These are phyloP conservation scores for Nitzschia palea DNA, from an alignment of 108 stramenopile genomes.

Conservation along the genomic window DNA sequence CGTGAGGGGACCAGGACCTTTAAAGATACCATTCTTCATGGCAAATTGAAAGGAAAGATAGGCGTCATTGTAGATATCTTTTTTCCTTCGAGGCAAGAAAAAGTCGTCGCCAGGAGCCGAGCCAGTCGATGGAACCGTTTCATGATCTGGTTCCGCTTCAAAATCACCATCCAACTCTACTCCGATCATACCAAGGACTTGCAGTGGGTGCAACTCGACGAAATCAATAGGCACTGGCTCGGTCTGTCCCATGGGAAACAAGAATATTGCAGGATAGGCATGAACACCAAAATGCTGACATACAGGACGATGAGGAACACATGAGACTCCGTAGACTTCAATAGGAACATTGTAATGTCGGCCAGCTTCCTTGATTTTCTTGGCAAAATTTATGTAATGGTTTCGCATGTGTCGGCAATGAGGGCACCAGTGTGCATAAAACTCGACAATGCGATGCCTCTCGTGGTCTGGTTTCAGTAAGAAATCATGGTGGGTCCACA, in stretches of 20 bases:
- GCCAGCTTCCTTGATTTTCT: conserved; percentile 26
- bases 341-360: conserved; percentile 29
- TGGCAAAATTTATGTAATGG: conserved; percentile 55
- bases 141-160: not conserved
- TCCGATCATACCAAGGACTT: conserved; percentile 33
- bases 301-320: conserved; percentile 52
- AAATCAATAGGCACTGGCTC: conserved; percentile 19
- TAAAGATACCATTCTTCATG: conserved; percentile 61
- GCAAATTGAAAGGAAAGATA: conserved; percentile 69
- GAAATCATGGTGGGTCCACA: conserved; percentile 11
- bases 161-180: conserved; percentile 15
- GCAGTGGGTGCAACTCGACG: conserved; percentile 34
- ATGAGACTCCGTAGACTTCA: conserved; percentile 74
- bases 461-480: conserved; percentile 9
- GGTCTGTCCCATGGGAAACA: conserved; percentile 47
- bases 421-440: conserved; percentile 50
- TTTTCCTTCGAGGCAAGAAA: conserved; percentile 41
- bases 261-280: conserved; percentile 49
- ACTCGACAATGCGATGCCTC: conserved; percentile 41
- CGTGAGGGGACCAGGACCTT: conserved; percentile 38
- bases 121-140: not conserved
- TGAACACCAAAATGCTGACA: conserved; percentile 56
- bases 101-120: not conserved
- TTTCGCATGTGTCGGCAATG: conserved; percentile 40
- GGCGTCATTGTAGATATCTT: conserved; percentile 71